A percentile compares a stretch with the other conserved stretches of the same genome.
Evolutionary conservation across 2,329 filamentous ascomycete species (phyloP).

Genomic region (Zymoseptoria brevis): DNA sequence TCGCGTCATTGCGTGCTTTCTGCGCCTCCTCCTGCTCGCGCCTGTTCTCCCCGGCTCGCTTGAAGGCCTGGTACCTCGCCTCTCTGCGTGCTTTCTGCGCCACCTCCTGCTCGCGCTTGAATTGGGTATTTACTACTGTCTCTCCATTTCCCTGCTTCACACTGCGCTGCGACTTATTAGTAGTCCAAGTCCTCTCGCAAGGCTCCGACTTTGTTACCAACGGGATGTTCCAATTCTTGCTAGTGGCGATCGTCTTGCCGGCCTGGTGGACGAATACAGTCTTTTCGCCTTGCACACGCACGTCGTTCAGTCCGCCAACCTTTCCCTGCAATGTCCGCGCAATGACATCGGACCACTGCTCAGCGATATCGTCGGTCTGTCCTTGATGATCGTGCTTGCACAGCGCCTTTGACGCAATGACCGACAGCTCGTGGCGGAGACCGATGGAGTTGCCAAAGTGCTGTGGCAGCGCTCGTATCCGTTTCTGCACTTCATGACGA

Average conservation of each 20-base stretch:
- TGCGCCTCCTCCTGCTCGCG: background rate
- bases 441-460: background rate
- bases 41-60: background rate
- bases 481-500: background rate
- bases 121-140: background rate
- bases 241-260: background rate
- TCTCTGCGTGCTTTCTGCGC: background rate
- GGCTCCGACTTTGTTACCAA: background rate
- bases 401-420: background rate
- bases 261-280: background rate
- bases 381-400: background rate
- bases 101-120: background rate
- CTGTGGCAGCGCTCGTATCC: background rate
- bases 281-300: background rate
- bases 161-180: background rate
- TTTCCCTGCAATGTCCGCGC: background rate
- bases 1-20: background rate
- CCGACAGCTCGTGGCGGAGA: background rate
- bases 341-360: background rate
- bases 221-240: background rate
- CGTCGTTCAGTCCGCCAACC: background rate
- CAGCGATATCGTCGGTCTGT: background rate
- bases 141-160: background rate
- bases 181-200: background rate
- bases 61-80: no score